Base-by-base conservation (phyloP, 2,329 filamentous ascomycete species). In the Cercospora nicotianae region DNA sequence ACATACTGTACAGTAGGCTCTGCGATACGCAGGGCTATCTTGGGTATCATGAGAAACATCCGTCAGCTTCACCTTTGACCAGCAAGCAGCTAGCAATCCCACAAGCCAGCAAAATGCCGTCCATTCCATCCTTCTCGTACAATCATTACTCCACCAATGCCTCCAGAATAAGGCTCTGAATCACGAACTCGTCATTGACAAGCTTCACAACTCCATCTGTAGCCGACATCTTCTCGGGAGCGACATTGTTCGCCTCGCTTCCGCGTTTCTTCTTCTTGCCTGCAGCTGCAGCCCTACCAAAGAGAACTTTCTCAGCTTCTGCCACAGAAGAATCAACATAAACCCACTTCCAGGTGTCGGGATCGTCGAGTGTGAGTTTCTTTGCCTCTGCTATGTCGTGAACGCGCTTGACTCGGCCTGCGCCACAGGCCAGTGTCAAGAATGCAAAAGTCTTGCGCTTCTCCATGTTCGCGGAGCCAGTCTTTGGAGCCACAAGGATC, bases 161-260 rank as follows among this genome's bases (percentile, higher is more conserved):
- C 0, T 94, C 94, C 61, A 97, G 79, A 70, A 99, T 97, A 67
- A 98, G 82, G 78, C 93, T 97, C 83, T 99, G 94, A 65, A 96
- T 89, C 23, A 98, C 88, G 76, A 94, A 88, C 80, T 98, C 94
- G 77, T 96, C 90, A 65, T 89, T 90, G 63, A 96, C 86, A 55
- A 95, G 85, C 70, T 85, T 86, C 42, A 93, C 83, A 68, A 80
- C 85, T 83, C 12, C 84, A 81, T 53, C 80, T 75, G 16, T 81
- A 76, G 30, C 77, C 74, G 20, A 79, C 78, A 71, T 74, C 69
- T 61, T 74, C 60, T 42, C 79, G 26, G 31, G 66, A 12, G 67
- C 63, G 9, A 31, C 62, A 72, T 74, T 33, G 72, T 70, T 30
- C 66, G 59, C 33, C 59, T 33, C 60, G 45, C 23, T 45, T 31